phyloP scores from a whole-genome alignment of 1,139 yeast species.

The Pichia sp. region DNA sequence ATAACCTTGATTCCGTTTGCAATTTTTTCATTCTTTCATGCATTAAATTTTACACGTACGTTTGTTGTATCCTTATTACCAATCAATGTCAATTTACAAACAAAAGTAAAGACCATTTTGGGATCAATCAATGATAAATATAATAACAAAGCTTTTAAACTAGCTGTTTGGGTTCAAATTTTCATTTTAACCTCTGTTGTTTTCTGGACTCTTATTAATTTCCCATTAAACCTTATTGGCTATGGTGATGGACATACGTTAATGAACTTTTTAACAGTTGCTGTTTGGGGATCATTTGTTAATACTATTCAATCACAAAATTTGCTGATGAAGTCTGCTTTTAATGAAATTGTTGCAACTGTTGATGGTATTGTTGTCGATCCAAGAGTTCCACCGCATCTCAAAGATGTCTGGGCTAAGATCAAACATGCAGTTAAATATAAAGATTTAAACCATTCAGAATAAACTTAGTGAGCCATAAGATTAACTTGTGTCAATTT shows the following conservation, averaged over 20 bases:
- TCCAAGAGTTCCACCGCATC: constrained; percentile 50
- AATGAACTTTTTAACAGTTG: constrained; percentile 6
- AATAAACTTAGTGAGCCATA: background rate
- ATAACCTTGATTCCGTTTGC: constrained; percentile 60
- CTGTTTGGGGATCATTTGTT: constrained; percentile 39
- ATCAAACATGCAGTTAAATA: constrained; percentile 33
- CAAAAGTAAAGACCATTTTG: constrained; percentile 13
- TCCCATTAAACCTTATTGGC: constrained; percentile 15
- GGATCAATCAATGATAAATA: constrained; percentile 6
- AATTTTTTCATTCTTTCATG: constrained; percentile 68
- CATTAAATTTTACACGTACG: constrained; percentile 57
- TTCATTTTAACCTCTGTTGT: background rate
- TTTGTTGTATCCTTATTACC: constrained; percentile 63
- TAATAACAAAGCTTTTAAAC: constrained; percentile 6
- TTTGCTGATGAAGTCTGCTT: constrained; percentile 61
- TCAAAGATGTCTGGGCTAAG: constrained; percentile 56
- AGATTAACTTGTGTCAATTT: background rate
- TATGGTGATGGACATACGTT: constrained; percentile 14
- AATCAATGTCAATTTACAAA: constrained; percentile 35
- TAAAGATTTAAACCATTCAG: constrained; percentile 4
- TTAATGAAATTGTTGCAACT: constrained; percentile 66
- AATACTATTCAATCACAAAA: constrained; percentile 76
- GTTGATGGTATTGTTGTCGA: constrained; percentile 58
- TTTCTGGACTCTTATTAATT: constrained; percentile 9
- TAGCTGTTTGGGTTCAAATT: constrained; percentile 12